These are phyloP conservation scores for Coemansia sp. DNA, from an alignment of 192 early-diverging fungal species.

Conservation along the genomic window DNA sequence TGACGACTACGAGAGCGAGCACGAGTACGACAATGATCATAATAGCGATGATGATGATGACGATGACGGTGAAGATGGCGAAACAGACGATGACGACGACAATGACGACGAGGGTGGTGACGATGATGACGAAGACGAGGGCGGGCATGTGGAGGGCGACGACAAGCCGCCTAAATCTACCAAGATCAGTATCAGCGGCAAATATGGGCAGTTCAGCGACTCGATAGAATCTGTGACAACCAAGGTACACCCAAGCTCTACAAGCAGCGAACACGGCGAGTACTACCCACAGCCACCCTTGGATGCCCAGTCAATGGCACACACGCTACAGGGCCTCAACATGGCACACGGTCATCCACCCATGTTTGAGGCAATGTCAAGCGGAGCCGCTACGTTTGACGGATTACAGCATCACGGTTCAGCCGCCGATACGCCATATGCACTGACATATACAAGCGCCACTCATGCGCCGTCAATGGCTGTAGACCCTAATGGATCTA, in stretches of 20 bases:
- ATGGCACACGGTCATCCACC: neutral
- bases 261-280: neutral
- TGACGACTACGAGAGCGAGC: neutral
- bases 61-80: constrained; percentile 18
- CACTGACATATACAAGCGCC: neutral
- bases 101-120: constrained; percentile 5
- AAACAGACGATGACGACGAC: constrained; percentile 9
- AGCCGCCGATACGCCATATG: neutral
- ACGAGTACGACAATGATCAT: constrained; percentile 10
- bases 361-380: neutral
- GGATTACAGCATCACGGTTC: neutral
- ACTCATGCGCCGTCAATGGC: neutral
- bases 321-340: neutral
- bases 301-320: neutral
- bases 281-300: neutral
- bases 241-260: neutral
- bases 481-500: neutral
- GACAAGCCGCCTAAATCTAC: neutral
- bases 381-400: neutral
- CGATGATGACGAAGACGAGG: constrained; percentile 13
- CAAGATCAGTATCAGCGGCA: neutral
- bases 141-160: neutral
- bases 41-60: constrained; percentile 24
- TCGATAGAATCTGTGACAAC: constrained; percentile 1
- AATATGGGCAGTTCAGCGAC: neutral